phyloP scores from a whole-genome alignment of 805 yeast genomes.

The Kluyveromyces dobzhanskii region DNA sequence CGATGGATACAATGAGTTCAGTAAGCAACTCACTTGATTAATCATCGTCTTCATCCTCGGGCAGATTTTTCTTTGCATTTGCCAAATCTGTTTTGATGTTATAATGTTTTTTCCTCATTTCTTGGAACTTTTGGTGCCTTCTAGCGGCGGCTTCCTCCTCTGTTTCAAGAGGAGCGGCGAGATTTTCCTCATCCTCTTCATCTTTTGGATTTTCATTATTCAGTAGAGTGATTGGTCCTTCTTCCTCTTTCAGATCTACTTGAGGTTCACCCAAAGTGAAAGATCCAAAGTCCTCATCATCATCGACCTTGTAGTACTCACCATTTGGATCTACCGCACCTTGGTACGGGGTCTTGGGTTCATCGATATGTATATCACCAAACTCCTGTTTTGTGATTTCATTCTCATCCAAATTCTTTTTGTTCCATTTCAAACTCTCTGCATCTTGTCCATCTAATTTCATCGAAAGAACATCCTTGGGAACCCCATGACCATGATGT shows the following conservation, averaged over 20 bases:
- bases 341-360: constrained; percentile 92
- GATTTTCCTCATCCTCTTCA: too few species aligned
- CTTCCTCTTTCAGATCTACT: constrained; percentile 28
- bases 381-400: constrained; percentile 61
- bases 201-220: constrained; percentile 27
- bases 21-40: too few species aligned
- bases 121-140: constrained; percentile 62
- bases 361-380: constrained; percentile 54
- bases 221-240: constrained; percentile 16
- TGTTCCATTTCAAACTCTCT: constrained; percentile 75
- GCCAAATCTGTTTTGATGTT: constrained; percentile 42
- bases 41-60: constrained; percentile 20
- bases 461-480: constrained; percentile 27
- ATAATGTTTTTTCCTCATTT: constrained; percentile 73
- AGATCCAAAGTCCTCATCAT: constrained; percentile 43
- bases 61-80: constrained; percentile 10
- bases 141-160: constrained; percentile 43
- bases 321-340: constrained; percentile 80
- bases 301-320: constrained; percentile 70
- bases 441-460: constrained; percentile 20
- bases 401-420: constrained; percentile 55
- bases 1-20: too few species aligned
- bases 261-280: constrained; percentile 55
- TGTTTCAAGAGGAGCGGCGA: constrained; percentile 33
- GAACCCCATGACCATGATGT: constrained; percentile 12